These are phyloP conservation scores for Epichloe amarillans DNA, from an alignment of 2,329 filamentous ascomycete species.

Conservation along the genomic window DNA sequence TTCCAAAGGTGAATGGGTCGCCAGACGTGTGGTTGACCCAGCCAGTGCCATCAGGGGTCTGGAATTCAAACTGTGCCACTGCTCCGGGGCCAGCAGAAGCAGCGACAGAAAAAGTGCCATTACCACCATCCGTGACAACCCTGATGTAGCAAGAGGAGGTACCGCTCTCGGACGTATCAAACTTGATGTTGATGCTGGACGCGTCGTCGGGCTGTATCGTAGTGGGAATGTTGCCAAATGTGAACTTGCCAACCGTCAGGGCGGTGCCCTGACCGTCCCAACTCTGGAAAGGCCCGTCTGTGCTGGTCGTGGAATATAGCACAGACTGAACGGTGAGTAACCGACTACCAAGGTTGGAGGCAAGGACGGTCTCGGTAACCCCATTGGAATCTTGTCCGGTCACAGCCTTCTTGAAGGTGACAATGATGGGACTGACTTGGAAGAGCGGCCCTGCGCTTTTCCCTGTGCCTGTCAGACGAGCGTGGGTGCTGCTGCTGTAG, in stretches of 20 bases:
- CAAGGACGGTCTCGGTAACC: slow-evolving; percentile 28
- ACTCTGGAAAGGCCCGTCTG: slow-evolving; percentile 30
- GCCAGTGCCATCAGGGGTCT: slow-evolving; percentile 32
- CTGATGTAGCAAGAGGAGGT: slow-evolving; percentile 36
- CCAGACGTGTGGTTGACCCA: slow-evolving; percentile 35
- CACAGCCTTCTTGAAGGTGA: slow-evolving; percentile 37
- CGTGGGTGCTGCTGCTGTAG: slow-evolving; percentile 32
- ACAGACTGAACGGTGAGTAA: slow-evolving; percentile 30
- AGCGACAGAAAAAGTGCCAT: slow-evolving; percentile 31
- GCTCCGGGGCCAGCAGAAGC: slow-evolving; percentile 36
- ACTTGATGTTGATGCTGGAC: slow-evolving; percentile 29
- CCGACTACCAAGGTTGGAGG: slow-evolving; percentile 36
- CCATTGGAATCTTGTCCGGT: slow-evolving; percentile 25
- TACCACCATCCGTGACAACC: slow-evolving; percentile 35
- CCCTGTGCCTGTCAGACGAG: slow-evolving; percentile 35
- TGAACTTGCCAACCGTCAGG: slow-evolving; percentile 33
- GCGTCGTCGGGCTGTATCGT: slow-evolving; percentile 27
- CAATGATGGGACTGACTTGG: slow-evolving; percentile 29
- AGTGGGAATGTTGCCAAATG: slow-evolving; percentile 31
- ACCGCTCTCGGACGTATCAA: slow-evolving; percentile 31
- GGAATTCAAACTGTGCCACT: slow-evolving; percentile 39
- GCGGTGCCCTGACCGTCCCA: slow-evolving; percentile 22
- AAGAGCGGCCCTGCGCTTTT: slow-evolving; percentile 32
- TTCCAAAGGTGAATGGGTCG: slow-evolving; percentile 40
- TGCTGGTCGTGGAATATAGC: slow-evolving; percentile 27